Evolutionary conservation across 345 rosid species (phyloP).

Genomic region (Lumnitzera littorea): DNA sequence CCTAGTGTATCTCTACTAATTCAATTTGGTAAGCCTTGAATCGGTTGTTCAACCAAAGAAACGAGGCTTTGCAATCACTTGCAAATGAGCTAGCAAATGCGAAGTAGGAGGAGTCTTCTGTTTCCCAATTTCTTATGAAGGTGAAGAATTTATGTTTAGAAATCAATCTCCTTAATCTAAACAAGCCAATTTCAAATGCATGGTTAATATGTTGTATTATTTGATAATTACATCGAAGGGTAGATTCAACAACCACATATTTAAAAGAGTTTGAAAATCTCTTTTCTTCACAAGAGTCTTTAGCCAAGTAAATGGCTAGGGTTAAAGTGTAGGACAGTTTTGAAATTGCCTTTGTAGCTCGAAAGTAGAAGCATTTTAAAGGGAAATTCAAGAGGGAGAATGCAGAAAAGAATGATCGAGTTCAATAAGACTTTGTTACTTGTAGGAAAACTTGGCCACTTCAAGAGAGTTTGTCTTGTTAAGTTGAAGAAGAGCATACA

Average conservation of each 20-base stretch:
- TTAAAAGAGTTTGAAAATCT: slow-evolving; percentile 12
- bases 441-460: slow-evolving; percentile 1
- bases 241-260: slow-evolving; percentile 11
- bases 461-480: slow-evolving; percentile 4
- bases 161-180: neutral
- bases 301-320: slow-evolving; percentile 6
- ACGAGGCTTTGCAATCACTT: too few relatives aligned
- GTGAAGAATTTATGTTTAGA: too few relatives aligned
- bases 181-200: slow-evolving; percentile 8
- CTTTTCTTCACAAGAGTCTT: neutral
- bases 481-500: slow-evolving; percentile 5
- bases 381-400: neutral
- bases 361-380: neutral
- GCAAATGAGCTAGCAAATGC: too few relatives aligned
- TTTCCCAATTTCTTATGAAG: too few relatives aligned
- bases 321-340: neutral
- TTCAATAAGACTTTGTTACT: neutral
- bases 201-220: slow-evolving; percentile 3
- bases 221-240: neutral
- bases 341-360: neutral
- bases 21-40: too few relatives aligned
- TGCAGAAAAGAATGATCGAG: neutral
- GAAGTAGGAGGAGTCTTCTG: too few relatives aligned
- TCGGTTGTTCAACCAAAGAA: too few relatives aligned
- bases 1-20: too few relatives aligned